Evolutionary conservation across 208 protist genomes (phyloP).

Genomic region (Borovskyia barvae): DNA sequence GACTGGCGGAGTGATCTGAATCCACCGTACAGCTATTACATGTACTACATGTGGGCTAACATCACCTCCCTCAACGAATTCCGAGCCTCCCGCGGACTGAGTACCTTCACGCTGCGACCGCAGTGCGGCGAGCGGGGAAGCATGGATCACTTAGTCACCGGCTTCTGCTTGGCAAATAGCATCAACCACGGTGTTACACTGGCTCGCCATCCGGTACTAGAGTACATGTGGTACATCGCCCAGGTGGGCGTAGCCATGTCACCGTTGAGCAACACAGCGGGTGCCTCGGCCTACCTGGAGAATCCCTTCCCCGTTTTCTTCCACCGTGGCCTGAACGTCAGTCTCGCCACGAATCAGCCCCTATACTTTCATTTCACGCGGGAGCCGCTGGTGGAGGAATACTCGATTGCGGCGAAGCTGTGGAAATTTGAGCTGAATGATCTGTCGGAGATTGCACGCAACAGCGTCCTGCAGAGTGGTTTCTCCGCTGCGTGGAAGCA

Average conservation of each 20-base stretch:
- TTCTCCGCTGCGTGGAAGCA: conserved; percentile 94
- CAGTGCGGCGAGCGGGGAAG: conserved; percentile 95
- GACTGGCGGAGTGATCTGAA: conserved; percentile 94
- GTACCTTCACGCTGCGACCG: conserved; percentile 94
- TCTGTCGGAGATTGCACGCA: conserved; percentile 98
- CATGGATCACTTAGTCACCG: conserved; percentile 91
- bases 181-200: conserved; percentile 98
- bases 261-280: conserved; percentile 98
- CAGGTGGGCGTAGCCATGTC: conserved; percentile 98
- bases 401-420: conserved; percentile 97
- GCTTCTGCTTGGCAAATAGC: conserved; percentile 92
- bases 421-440: conserved; percentile 97
- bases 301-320: conserved; percentile 97
- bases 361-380: conserved; percentile 93
- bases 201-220: conserved; percentile 91
- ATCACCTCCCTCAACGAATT: conserved; percentile 96
- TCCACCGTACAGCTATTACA: conserved; percentile 98
- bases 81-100: conserved; percentile 74
- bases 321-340: conserved; percentile 95
- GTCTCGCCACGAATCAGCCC: conserved; percentile 97
- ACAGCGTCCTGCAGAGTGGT: conserved; percentile 94
- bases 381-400: conserved; percentile 99
- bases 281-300: conserved; percentile 95
- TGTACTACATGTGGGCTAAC: conserved; percentile 99
- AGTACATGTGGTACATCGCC: conserved; percentile 98